Percentiles rank a stretch among this genome's conserved stretches.
Evolutionary conservation across 139 green algal species (phyloP).

Genomic region (Chara braunii): DNA sequence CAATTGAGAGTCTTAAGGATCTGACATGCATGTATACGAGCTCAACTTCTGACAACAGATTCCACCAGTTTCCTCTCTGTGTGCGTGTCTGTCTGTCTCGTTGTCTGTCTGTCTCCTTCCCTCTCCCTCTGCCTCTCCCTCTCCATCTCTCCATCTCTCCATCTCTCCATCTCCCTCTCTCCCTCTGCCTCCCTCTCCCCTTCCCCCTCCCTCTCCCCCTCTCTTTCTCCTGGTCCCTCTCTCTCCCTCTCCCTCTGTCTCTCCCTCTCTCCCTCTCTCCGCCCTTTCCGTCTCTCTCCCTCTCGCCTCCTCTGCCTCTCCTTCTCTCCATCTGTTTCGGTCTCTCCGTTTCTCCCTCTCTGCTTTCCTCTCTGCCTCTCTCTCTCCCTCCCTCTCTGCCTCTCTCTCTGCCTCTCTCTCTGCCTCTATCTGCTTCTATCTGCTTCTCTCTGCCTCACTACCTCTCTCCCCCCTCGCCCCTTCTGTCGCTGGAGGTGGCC

Average conservation of each 20-base stretch:
- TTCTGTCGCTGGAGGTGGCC: no score
- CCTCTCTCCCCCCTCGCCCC: no score
- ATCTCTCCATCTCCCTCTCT: background rate
- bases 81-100: background rate
- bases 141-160: background rate
- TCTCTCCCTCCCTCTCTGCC: background rate
- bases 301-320: background rate
- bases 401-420: background rate
- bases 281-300: background rate
- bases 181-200: background rate
- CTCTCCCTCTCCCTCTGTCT: background rate
- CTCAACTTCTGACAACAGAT: background rate
- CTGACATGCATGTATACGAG: background rate
- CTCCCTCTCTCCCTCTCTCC: background rate
- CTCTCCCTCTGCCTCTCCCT: background rate
- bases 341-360: background rate
- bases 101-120: conserved; percentile 1
- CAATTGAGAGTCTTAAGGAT: background rate
- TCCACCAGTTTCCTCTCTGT: background rate
- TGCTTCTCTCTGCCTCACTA: background rate
- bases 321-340: background rate
- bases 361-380: background rate
- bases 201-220: background rate
- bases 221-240: background rate
- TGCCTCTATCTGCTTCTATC: background rate